Conservation (phyloP, 73 alveolate species). For the Stentor coeruleus region DNA sequence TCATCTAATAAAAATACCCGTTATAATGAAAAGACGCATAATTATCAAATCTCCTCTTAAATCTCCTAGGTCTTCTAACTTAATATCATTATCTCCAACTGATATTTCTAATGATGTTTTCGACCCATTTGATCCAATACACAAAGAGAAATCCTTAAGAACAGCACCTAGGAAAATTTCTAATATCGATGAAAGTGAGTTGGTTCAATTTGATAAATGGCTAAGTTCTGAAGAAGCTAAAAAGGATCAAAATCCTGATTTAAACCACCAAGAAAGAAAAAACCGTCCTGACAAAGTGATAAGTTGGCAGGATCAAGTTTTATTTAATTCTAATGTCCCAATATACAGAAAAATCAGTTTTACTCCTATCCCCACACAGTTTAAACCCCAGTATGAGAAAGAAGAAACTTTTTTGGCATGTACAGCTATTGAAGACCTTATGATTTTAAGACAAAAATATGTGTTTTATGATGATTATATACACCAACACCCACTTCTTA, state of each 20-base stretch:
- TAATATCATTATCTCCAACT: not conserved
- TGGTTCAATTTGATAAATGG: conserved; percentile 4
- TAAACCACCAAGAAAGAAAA: not conserved
- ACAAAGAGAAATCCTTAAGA: conserved; percentile 11
- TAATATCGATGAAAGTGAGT: not conserved
- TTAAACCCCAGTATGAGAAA: not conserved
- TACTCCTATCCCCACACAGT: not conserved
- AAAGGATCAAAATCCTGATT: not conserved
- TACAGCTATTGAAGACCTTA: not conserved
- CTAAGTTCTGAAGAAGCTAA: not conserved
- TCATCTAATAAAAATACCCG: too few relatives aligned
- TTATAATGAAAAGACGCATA: not conserved
- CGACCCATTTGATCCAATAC: not conserved
- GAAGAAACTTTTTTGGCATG: conserved; percentile 5
- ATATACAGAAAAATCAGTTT: not conserved
- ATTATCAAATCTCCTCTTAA: too few relatives aligned
- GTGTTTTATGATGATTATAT: not conserved
- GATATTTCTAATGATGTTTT: not conserved
- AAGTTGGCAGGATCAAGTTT: not conserved
- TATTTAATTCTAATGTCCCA: not conserved
- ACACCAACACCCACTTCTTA: not conserved
- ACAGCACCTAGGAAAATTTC: not conserved
- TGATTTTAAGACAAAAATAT: not conserved
- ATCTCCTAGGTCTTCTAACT: not conserved
- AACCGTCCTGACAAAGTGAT: not conserved